phyloP scores from a whole-genome alignment of 2,329 filamentous ascomycete species.

The Botrytis fabae region DNA sequence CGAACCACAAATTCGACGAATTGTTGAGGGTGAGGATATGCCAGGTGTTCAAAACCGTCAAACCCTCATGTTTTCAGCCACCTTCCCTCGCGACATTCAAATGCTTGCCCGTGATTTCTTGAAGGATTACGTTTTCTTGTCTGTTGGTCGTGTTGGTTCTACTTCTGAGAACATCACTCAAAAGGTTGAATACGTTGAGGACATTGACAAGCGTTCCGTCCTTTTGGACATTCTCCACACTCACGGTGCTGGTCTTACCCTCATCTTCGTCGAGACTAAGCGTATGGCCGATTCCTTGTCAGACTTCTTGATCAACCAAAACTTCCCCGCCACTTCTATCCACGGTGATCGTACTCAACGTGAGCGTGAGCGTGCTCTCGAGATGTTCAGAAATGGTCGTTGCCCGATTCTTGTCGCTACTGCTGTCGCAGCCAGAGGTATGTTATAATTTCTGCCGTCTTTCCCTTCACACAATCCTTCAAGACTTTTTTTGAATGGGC shows the following conservation, averaged over 20 bases:
- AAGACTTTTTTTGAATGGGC: too few species aligned
- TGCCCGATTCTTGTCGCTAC: slow-evolving; percentile 97
- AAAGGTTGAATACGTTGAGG: slow-evolving; percentile 97
- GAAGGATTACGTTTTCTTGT: slow-evolving; percentile 99
- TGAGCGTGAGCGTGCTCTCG: slow-evolving; percentile 95
- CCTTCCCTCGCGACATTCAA: slow-evolving; percentile 98
- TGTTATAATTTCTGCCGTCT: too few species aligned
- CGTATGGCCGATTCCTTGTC: slow-evolving; percentile 98
- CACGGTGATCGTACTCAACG: slow-evolving; percentile 98
- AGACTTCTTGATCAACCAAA: slow-evolving; percentile 98
- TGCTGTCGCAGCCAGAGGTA: slow-evolving; percentile 73
- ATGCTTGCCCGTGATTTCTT: slow-evolving; percentile 98
- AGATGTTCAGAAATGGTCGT: slow-evolving; percentile 94
- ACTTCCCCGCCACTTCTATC: slow-evolving; percentile 96
- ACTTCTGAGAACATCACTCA: slow-evolving; percentile 99
- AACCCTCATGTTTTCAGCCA: slow-evolving; percentile 99
- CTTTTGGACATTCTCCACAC: slow-evolving; percentile 97
- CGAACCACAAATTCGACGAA: slow-evolving; percentile 98
- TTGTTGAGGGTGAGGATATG: slow-evolving; percentile 99
- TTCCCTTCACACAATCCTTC: too few species aligned
- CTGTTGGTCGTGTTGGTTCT: slow-evolving; percentile 95
- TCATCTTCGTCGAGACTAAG: slow-evolving; percentile 99
- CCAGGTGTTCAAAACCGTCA: slow-evolving; percentile 79
- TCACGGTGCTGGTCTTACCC: slow-evolving; percentile 81
- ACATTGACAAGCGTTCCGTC: slow-evolving; percentile 95